These are phyloP conservation scores for Rosa hybrid DNA, from an alignment of 331 rosid genomes.

Conservation along the genomic window DNA sequence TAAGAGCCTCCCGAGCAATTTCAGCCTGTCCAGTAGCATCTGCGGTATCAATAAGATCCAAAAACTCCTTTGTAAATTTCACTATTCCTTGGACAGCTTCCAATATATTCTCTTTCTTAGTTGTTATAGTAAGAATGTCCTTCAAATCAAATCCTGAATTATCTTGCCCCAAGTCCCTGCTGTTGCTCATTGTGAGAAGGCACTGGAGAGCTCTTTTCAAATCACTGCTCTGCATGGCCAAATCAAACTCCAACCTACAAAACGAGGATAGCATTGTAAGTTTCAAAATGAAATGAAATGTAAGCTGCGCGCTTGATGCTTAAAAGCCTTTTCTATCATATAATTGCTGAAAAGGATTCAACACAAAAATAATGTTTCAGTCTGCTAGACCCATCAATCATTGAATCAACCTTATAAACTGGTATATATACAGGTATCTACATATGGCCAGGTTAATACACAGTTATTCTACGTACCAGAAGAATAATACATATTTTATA, in stretches of 20 bases:
- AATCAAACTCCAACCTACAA: conserved; percentile 93
- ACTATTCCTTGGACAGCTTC: conserved; percentile 92
- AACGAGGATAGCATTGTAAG: conserved; percentile 15
- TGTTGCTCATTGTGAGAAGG: conserved; percentile 97
- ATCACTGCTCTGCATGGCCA: conserved; percentile 95
- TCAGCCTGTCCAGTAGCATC: conserved; percentile 98
- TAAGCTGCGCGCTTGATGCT: neutral
- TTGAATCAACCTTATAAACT: neutral
- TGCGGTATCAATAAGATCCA: conserved; percentile 97
- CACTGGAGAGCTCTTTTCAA: conserved; percentile 98
- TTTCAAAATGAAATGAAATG: conserved; percentile 2
- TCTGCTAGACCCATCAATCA: neutral
- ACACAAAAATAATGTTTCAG: neutral
- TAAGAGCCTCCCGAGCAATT: conserved; percentile 94
- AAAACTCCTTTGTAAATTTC: conserved; percentile 83
- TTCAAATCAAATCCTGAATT: conserved; percentile 77
- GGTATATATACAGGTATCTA: neutral
- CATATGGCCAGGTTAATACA: neutral
- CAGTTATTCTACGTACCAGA: neutral
- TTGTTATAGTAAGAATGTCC: conserved; percentile 84
- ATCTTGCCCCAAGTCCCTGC: conserved; percentile 85
- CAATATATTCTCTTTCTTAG: conserved; percentile 64
- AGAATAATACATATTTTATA: no score
- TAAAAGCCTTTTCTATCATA: neutral
- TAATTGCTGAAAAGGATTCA: neutral